Conservation (phyloP, 2,329 filamentous ascomycete species). For the Fusarium vanettenii region DNA sequence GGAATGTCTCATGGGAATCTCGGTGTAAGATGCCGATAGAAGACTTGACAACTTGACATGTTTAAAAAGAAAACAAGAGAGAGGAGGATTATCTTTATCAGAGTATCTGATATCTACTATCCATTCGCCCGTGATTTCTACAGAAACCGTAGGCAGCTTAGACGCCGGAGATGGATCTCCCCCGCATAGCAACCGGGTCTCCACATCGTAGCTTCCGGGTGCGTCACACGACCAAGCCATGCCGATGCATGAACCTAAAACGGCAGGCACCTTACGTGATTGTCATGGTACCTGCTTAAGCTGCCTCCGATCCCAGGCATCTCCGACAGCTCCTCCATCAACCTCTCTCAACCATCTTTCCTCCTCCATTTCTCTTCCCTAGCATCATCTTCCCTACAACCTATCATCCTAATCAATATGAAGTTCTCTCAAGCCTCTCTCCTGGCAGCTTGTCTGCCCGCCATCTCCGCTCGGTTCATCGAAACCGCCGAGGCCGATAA, state of each 20-base stretch:
- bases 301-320: conserved; percentile 18
- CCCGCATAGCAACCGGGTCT: conserved; percentile 34
- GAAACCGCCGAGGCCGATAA: conserved; percentile 63
- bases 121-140: neutral
- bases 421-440: conserved; percentile 65
- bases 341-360: conserved; percentile 21
- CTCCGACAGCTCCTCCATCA: conserved; percentile 22
- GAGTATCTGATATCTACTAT: neutral
- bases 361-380: conserved; percentile 3
- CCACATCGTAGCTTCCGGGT: conserved; percentile 27
- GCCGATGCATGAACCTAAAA: conserved; percentile 25
- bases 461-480: conserved; percentile 67
- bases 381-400: neutral
- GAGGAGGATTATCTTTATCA: neutral
- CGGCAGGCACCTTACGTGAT: conserved; percentile 40
- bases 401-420: conserved; percentile 52
- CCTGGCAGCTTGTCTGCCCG: conserved; percentile 66
- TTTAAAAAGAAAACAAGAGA: neutral
- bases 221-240: conserved; percentile 35
- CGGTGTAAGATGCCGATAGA: neutral
- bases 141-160: neutral
- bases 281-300: conserved; percentile 33
- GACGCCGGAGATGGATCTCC: neutral
- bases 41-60: neutral
- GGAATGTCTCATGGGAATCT: neutral